Evolutionary conservation across 495 filamentous ascomycete genomes (phyloP), one percentile per base, ranked within the genome.

Genomic region (Margaritispora aquatica): DNA sequence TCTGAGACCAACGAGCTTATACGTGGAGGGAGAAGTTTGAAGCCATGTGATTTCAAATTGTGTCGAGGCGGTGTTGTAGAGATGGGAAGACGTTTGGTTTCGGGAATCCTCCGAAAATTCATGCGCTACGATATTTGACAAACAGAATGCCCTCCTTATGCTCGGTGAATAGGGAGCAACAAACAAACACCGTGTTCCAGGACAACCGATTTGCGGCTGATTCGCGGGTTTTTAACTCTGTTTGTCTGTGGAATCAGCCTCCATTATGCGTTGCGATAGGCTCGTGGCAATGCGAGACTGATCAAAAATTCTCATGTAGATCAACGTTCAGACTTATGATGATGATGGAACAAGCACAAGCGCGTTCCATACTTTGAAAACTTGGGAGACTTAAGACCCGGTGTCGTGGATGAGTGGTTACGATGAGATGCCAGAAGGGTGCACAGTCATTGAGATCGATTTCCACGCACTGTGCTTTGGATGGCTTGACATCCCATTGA

Each of bases 1-100:
- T 1, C 38, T 73, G 19, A 63, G 77, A 50, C 74, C 73, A 27
- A 36, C 27, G 11, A 61, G 53, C 20, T 11, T 23, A 15, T 61
- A 61, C 26, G 13, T 3, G 34, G 11, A 49, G 23, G 38, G 38
- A n/a, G 2, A 44, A n/a, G n/a, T n/a, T 36, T 22, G 26, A 38
- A 19, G 19, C 44, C 21, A 23, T 50, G 36, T 17, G 29, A 31
- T 7, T 17, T 19, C 26, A 51, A 36, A 29, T 21, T 11, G 36
- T 38, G 26, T 17, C 38, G 38, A 44, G 38, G 38, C 7, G 38
- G 11, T 44, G 38, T 44, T 9, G 38, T 9, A 44, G 17, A 34
- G 29, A 5, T 34, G 29, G 29, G 4, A 44, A 44, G 19, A n/a
- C 4, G 38, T 44, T 44, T 44, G 38, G 38, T 44, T 44, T 44